Evolutionary conservation across 2,329 filamentous ascomycete genomes (phyloP).

Genomic region (Penicillium janthinellum): DNA sequence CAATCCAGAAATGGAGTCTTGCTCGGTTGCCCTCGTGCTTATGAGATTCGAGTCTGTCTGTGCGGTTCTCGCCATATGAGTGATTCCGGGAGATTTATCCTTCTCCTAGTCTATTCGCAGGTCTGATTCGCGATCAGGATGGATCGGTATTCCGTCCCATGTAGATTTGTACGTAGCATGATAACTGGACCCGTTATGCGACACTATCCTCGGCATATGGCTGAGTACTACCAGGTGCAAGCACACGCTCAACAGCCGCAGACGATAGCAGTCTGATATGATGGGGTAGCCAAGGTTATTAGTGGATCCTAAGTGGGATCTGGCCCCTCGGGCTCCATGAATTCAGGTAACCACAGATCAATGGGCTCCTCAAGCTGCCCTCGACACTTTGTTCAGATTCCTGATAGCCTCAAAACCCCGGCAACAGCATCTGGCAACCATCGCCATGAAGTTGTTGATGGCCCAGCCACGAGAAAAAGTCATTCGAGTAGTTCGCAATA

Average conservation of each 20-base stretch:
- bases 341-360: too few species aligned
- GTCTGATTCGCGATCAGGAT: background rate
- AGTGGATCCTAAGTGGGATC: background rate
- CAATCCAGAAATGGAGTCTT: constrained; percentile 25
- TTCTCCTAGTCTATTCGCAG: background rate
- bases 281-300: background rate
- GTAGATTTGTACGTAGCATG: background rate
- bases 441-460: background rate
- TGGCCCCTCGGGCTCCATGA: background rate
- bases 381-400: background rate
- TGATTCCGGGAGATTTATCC: background rate
- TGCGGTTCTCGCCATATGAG: background rate
- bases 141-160: background rate
- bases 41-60: background rate
- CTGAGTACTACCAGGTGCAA: background rate
- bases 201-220: background rate
- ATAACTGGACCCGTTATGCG: background rate
- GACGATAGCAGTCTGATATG: background rate
- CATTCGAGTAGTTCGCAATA: background rate
- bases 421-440: background rate
- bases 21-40: background rate
- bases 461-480: background rate
- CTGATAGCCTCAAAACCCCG: background rate
- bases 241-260: background rate
- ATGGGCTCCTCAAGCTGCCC: background rate